Evolutionary conservation across 129 eudicot species (phyloP).

Genomic region (Artemisia annua): DNA sequence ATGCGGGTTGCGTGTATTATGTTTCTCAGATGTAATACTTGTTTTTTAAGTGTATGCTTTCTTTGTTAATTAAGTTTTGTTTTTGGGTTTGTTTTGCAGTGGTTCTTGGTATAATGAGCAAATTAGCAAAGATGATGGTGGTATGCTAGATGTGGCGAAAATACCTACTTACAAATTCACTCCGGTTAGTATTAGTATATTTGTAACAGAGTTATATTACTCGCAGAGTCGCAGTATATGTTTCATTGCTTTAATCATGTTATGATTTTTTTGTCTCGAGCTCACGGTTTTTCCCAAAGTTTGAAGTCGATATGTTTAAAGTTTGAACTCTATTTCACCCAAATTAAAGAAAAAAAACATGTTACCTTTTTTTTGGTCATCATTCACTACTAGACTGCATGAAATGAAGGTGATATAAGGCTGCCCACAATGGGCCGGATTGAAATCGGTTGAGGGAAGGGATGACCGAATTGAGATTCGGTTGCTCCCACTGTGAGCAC

Average conservation of each 20-base stretch:
- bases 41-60: too few species aligned
- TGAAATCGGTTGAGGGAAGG: too few species aligned
- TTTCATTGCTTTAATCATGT: not conserved
- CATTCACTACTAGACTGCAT: too few species aligned
- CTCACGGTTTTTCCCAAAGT: not conserved
- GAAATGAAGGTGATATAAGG: too few species aligned
- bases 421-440: too few species aligned
- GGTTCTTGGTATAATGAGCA: slow-evolving; percentile 27
- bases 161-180: slow-evolving; percentile 23
- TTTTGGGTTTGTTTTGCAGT: slow-evolving; percentile 3
- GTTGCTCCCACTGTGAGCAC: too few species aligned
- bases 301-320: not conserved
- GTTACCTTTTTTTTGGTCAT: too few species aligned
- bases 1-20: not conserved
- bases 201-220: not conserved
- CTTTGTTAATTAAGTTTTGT: not conserved
- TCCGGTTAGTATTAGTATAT: slow-evolving; percentile 12
- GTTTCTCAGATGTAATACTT: not conserved
- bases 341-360: too few species aligned
- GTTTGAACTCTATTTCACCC: too few species aligned
- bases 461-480: too few species aligned
- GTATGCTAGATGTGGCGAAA: slow-evolving; percentile 25
- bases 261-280: too few species aligned
- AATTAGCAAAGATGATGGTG: slow-evolving; percentile 20
- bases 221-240: not conserved